These are phyloP conservation scores for Cercospora canescens DNA, from an alignment of 2,329 filamentous ascomycete genomes.

Conservation along the genomic window DNA sequence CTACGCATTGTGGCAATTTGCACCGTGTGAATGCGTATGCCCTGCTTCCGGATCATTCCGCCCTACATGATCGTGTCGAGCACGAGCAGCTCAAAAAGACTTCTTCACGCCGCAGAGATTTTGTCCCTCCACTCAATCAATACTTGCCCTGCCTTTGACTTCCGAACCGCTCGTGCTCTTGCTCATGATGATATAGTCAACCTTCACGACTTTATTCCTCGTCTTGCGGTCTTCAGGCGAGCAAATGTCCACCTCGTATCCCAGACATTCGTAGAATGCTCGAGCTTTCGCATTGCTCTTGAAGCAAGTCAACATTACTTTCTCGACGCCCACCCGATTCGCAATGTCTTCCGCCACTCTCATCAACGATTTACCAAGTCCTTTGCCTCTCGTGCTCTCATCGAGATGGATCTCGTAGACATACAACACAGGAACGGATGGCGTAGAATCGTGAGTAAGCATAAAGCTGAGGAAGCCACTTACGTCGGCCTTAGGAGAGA, in stretches of 20 bases:
- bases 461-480: conserved; percentile 62
- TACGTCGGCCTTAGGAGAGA: conserved; percentile 7
- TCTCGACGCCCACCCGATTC: conserved; percentile 56
- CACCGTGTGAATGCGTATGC: no score
- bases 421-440: conserved; percentile 66
- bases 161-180: conserved; percentile 33
- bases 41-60: no score
- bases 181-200: conserved; percentile 56
- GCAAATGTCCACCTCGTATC: conserved; percentile 55
- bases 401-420: conserved; percentile 77
- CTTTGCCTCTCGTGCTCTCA: conserved; percentile 58
- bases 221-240: conserved; percentile 52
- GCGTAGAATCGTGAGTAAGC: conserved; percentile 66
- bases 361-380: conserved; percentile 64
- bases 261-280: conserved; percentile 62
- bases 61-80: background rate
- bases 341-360: conserved; percentile 56
- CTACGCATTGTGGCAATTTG: no score
- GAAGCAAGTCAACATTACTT: conserved; percentile 76
- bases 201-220: conserved; percentile 50
- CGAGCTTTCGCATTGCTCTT: conserved; percentile 58
- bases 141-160: background rate
- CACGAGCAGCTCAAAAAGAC: background rate
- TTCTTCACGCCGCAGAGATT: background rate
- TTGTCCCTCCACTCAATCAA: background rate